phyloP scores from a whole-genome alignment of 768 basidiomycete genomes.

The Auriscalpium orientale region DNA sequence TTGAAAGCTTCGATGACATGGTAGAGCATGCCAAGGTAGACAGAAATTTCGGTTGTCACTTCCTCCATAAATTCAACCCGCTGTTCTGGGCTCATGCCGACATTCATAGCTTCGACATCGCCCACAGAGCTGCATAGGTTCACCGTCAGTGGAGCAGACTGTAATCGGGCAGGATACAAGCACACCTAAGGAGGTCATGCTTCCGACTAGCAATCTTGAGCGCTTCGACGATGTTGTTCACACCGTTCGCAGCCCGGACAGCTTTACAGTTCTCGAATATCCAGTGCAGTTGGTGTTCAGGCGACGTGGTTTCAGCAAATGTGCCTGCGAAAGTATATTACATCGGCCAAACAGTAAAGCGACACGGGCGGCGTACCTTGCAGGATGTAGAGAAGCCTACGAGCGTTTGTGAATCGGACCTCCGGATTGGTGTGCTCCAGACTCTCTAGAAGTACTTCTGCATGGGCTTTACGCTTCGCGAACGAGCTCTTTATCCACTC shows the following conservation, averaged over 20 bases:
- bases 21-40: slow-evolving; percentile 93
- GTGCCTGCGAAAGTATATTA: slow-evolving; percentile 45
- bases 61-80: slow-evolving; percentile 81
- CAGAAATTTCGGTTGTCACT: slow-evolving; percentile 83
- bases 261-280: slow-evolving; percentile 91
- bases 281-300: slow-evolving; percentile 93
- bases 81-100: slow-evolving; percentile 63
- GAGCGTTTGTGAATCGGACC: slow-evolving; percentile 79
- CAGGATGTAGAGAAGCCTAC: slow-evolving; percentile 81
- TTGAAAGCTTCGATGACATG: slow-evolving; percentile 92
- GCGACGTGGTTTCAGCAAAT: slow-evolving; percentile 84
- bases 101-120: slow-evolving; percentile 64
- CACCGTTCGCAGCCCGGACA: slow-evolving; percentile 75
- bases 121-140: slow-evolving; percentile 51
- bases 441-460: slow-evolving; percentile 77
- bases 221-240: slow-evolving; percentile 76
- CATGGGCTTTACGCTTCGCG: slow-evolving; percentile 57
- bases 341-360: slow-evolving; percentile 3
- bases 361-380: slow-evolving; percentile 54
- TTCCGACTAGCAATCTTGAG: slow-evolving; percentile 85
- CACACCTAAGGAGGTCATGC: slow-evolving; percentile 75
- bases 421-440: slow-evolving; percentile 83
- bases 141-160: not conserved
- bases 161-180: slow-evolving; percentile 2
- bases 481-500: slow-evolving; percentile 76